Conservation (phyloP, 2,329 filamentous ascomycete genomes). For the Eutypa lata region DNA sequence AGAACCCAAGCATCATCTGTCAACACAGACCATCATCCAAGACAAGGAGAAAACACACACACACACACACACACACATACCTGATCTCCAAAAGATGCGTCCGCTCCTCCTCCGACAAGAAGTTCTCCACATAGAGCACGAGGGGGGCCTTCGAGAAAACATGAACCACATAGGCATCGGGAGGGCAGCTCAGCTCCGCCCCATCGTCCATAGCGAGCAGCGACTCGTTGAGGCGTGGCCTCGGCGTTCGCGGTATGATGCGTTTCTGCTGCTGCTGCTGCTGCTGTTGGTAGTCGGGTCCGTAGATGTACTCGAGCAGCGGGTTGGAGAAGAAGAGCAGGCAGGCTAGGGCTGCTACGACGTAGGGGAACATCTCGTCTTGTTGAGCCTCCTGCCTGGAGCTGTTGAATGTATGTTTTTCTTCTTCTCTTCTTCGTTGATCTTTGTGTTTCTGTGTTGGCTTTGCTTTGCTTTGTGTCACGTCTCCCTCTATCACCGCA, state of each 20-base stretch:
- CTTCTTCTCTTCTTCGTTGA: background rate
- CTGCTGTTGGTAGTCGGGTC: background rate
- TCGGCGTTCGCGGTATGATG: constrained; percentile 34
- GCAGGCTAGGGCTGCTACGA: constrained; percentile 39
- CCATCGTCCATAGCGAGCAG: constrained; percentile 45
- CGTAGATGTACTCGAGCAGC: constrained; percentile 34
- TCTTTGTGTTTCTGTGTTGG: background rate
- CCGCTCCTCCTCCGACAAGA: constrained; percentile 43
- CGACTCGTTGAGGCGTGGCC: constrained; percentile 48
- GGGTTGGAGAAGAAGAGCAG: constrained; percentile 44
- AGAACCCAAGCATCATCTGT: no score
- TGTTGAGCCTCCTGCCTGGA: no score
- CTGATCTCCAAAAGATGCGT: constrained; percentile 48
- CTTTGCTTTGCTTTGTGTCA: no score
- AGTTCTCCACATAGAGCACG: constrained; percentile 52
- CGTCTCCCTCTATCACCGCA: no score
- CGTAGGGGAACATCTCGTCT: constrained; percentile 42
- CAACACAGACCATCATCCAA: no score
- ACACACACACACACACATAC: constrained; percentile 24
- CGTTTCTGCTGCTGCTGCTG: background rate
- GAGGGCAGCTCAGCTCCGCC: constrained; percentile 34
- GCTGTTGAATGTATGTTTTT: background rate
- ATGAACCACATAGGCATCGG: constrained; percentile 43
- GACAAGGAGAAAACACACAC: background rate
- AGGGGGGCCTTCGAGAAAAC: constrained; percentile 48